Base-by-base conservation (phyloP, 2,329 filamentous ascomycete species). In the Clathrospora elynae region DNA sequence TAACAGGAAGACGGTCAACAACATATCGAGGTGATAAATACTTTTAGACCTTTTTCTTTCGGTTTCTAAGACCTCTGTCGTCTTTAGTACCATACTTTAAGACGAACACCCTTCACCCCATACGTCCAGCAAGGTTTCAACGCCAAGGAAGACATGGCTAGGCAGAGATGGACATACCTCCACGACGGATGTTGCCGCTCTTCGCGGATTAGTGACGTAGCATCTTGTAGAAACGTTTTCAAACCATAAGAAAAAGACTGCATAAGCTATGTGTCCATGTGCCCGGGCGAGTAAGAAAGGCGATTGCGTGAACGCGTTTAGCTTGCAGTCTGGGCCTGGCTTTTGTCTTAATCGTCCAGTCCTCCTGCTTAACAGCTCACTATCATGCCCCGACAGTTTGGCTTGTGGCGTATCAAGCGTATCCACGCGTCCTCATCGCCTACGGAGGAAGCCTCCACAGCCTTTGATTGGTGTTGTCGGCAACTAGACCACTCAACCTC, bases 321-420 rank as follows among this genome's bases (percentile, higher is more conserved):
- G 42, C 40, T 30, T 36, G 25, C 12, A 37, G 42, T 42, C 42
- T 17, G 31, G 42, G 31, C 42, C 36, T 24, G 16, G 16, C 36
- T 23, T 35, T 13, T n/a, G 13, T 22, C 30, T 25, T 7, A 22
- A n/a, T 34, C 41, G 7, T 12, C 12, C 35, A 14, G 25, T 22
- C 30, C 42, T n/a, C 31, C 35, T 24, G 12, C 25, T 6, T 23
- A 23, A 30, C 36, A 31, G 30, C 25, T 41, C 36, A 12, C 36
- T 16, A 35, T 40, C 18, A 17, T 16, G 17, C 14, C 31, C 42
- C 42, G 13, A 29, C 22, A 14, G 30, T 35, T 16, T 22, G 42
- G 42, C 24, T 20, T 30, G 29, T 28, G 30, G 35, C 13, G 22
- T 45, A 20, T 22, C 42, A 45, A 36, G 36, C n/a, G 25, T 35